phyloP scores from a whole-genome alignment of 2,329 filamentous ascomycete species.

The Penicillium concentricum region DNA sequence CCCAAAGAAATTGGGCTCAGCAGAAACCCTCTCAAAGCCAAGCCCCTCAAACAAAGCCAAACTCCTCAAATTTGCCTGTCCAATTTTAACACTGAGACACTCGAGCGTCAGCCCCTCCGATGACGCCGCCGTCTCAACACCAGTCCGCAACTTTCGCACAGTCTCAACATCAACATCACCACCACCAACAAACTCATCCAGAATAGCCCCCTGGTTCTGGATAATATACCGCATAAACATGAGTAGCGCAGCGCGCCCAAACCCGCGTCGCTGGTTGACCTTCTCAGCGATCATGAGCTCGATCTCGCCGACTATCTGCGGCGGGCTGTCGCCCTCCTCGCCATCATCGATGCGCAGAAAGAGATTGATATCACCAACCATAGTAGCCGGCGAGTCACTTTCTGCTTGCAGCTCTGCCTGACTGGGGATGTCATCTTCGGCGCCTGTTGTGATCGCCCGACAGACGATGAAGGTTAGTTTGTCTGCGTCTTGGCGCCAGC shows the following conservation, averaged over 20 bases:
- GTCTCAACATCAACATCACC: slow-evolving; percentile 13
- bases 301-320: slow-evolving; percentile 64
- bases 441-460: slow-evolving; percentile 39
- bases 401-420: slow-evolving; percentile 31
- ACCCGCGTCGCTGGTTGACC: slow-evolving; percentile 59
- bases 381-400: slow-evolving; percentile 55
- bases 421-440: background rate
- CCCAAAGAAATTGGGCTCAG: slow-evolving; percentile 63
- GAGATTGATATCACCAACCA: slow-evolving; percentile 77
- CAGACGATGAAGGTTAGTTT: slow-evolving; percentile 93
- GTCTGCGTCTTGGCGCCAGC: slow-evolving; percentile 77
- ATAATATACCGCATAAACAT: slow-evolving; percentile 69
- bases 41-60: slow-evolving; percentile 60
- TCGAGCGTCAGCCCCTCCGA: slow-evolving; percentile 19
- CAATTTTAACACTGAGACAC: slow-evolving; percentile 63
- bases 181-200: slow-evolving; percentile 53
- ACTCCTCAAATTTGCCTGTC: slow-evolving; percentile 56
- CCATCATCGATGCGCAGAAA: slow-evolving; percentile 67
- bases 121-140: slow-evolving; percentile 4
- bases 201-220: slow-evolving; percentile 53
- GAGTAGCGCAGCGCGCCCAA: slow-evolving; percentile 64
- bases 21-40: slow-evolving; percentile 54
- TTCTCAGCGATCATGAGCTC: slow-evolving; percentile 80
- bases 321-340: slow-evolving; percentile 39
- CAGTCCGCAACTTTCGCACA: slow-evolving; percentile 15